Evolutionary conservation across 108 stramenopile genomes (phyloP).

Genomic region (Mayamaea pseudoterrestris): DNA sequence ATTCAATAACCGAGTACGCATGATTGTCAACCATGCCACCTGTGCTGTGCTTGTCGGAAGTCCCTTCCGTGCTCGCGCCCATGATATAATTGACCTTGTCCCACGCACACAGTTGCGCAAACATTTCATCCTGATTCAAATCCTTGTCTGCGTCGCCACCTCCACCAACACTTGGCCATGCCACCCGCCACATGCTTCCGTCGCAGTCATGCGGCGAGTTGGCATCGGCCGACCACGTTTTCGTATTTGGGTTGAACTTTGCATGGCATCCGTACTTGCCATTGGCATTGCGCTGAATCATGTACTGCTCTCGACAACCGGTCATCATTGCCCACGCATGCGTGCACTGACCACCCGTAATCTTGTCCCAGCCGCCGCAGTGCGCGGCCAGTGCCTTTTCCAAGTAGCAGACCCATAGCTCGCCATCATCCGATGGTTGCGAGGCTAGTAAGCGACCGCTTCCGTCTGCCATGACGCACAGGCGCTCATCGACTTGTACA

Average conservation of each 20-base stretch:
- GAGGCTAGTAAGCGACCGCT: constrained; percentile 18
- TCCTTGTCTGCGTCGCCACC: constrained; percentile 9
- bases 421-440: constrained; percentile 24
- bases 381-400: constrained; percentile 34
- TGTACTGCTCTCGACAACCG: constrained; percentile 31
- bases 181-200: constrained; percentile 8
- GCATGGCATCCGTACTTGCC: constrained; percentile 13
- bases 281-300: constrained; percentile 16
- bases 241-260: constrained; percentile 20
- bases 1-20: constrained; percentile 30
- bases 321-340: constrained; percentile 35
- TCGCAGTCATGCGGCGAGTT: constrained; percentile 27
- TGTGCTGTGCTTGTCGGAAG: constrained; percentile 14
- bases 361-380: constrained; percentile 13
- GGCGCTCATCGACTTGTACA: constrained; percentile 26
- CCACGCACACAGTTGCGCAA: constrained; percentile 15
- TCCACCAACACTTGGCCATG: constrained; percentile 30
- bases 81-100: constrained; percentile 16
- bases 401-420: constrained; percentile 26
- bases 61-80: constrained; percentile 18
- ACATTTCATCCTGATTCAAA: background rate
- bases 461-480: constrained; percentile 14
- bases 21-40: constrained; percentile 35
- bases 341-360: constrained; percentile 22
- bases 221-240: constrained; percentile 17